Conservation (phyloP, 2,329 filamentous ascomycete genomes). For the Thelonectria rubi region DNA sequence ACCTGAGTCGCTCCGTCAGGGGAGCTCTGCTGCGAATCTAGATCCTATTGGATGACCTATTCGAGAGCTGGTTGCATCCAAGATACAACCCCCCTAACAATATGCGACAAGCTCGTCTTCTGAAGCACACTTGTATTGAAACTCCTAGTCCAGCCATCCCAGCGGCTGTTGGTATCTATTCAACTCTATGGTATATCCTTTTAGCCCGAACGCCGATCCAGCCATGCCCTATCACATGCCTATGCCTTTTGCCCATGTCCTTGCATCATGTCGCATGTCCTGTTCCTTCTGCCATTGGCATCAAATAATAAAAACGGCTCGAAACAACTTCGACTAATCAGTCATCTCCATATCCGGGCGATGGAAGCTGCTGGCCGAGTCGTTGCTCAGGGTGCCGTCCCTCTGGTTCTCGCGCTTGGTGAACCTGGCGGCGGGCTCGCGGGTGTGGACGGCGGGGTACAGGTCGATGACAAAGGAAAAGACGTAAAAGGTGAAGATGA, state of each 20-base stretch:
- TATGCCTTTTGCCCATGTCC: background rate
- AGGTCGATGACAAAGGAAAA: constrained; percentile 90
- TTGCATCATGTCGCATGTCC: background rate
- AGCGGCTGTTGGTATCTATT: background rate
- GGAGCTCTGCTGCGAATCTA: constrained; percentile 33
- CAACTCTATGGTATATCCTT: background rate
- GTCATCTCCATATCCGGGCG: constrained; percentile 37
- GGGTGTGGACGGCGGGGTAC: constrained; percentile 76
- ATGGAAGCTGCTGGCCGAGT: constrained; percentile 2
- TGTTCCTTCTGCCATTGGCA: background rate
- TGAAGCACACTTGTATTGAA: background rate
- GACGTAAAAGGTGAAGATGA: constrained; percentile 89
- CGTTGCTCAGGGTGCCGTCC: constrained; percentile 18
- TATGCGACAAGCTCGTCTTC: background rate
- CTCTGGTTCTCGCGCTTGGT: constrained; percentile 36
- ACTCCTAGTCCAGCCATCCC: background rate
- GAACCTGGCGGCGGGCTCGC: constrained; percentile 45
- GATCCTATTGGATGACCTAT: background rate
- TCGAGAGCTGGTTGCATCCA: no score
- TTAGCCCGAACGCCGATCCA: background rate
- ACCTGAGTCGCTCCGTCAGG: constrained; percentile 19
- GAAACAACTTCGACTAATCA: constrained; percentile 15
- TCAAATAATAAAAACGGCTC: background rate
- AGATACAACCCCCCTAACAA: no score
- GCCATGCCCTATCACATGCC: background rate